A percentile compares a stretch with the other conserved stretches of the same genome.
Conservation (phyloP, 768 basidiomycete genomes). For the Leccinum obscurum region DNA sequence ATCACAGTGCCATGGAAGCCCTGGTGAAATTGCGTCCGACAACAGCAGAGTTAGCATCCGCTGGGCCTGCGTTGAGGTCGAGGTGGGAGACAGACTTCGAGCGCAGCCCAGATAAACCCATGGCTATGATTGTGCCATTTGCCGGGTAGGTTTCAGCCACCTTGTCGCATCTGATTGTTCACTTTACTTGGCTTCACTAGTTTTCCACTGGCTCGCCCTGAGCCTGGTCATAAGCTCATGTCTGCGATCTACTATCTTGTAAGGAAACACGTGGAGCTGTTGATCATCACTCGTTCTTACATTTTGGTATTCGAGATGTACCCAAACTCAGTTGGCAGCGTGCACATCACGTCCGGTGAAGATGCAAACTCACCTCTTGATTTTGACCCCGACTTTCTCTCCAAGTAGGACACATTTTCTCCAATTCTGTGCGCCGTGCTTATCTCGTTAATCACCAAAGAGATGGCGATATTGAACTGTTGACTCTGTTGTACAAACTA, state of each 20-base stretch:
- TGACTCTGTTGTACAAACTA: slow-evolving; percentile 57
- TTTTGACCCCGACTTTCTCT: slow-evolving; percentile 47
- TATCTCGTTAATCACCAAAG: not conserved
- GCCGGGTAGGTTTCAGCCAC: slow-evolving; percentile 37
- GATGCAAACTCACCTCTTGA: slow-evolving; percentile 42
- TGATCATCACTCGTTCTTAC: not conserved
- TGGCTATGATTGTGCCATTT: slow-evolving; percentile 41
- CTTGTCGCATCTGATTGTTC: not conserved
- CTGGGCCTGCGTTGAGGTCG: slow-evolving; percentile 45
- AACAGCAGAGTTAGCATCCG: slow-evolving; percentile 44
- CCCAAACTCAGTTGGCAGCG: slow-evolving; percentile 46
- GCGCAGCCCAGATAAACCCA: slow-evolving; percentile 54
- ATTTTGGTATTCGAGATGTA: slow-evolving; percentile 32
- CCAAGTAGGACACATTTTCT: slow-evolving; percentile 31
- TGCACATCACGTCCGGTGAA: slow-evolving; percentile 46
- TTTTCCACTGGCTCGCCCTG: slow-evolving; percentile 20
- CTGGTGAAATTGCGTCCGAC: slow-evolving; percentile 56
- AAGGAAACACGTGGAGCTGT: not conserved
- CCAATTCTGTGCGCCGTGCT: not conserved
- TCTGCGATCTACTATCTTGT: slow-evolving; percentile 36
- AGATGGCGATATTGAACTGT: slow-evolving; percentile 40
- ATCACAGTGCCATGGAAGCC: slow-evolving; percentile 49
- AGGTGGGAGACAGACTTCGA: slow-evolving; percentile 54
- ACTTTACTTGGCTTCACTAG: slow-evolving; percentile 15
- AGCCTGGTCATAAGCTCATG: slow-evolving; percentile 28